These are phyloP conservation scores for Emergomyces africanus DNA, from an alignment of 2,329 filamentous ascomycete genomes.

Conservation along the genomic window DNA sequence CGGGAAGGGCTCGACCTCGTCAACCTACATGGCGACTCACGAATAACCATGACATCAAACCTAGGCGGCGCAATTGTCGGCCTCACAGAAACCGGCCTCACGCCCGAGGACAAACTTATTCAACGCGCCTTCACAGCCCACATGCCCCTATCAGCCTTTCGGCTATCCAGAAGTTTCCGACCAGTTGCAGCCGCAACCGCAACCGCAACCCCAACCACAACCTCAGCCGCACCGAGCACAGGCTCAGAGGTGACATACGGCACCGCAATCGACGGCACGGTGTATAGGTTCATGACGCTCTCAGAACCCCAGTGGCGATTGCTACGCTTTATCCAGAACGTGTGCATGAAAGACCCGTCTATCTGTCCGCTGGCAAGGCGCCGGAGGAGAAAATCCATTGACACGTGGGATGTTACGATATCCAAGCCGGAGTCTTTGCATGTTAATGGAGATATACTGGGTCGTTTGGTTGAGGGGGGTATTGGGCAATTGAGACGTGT, in stretches of 20 bases:
- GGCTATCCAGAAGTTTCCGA: constrained; percentile 12
- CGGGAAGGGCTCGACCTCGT: constrained; percentile 23
- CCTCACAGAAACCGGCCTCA: constrained; percentile 16
- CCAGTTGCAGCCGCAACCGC: constrained; percentile 2
- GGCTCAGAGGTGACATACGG: constrained; percentile 46
- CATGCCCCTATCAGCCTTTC: constrained; percentile 23
- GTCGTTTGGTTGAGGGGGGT: constrained; percentile 38
- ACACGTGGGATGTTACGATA: constrained; percentile 28
- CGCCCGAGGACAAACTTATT: constrained; percentile 20
- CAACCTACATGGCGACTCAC: constrained; percentile 27
- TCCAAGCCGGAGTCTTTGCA: constrained; percentile 43
- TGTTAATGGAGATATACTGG: constrained; percentile 54
- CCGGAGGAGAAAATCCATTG: constrained; percentile 15
- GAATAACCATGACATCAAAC: constrained; percentile 38
- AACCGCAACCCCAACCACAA: too few relatives aligned
- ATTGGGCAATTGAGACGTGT: constrained; percentile 19
- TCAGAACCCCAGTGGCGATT: constrained; percentile 50
- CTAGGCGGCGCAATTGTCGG: constrained; percentile 40
- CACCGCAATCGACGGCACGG: constrained; percentile 53
- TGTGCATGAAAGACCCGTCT: constrained; percentile 40
- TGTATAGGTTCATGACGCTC: constrained; percentile 58
- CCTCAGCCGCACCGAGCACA: not conserved
- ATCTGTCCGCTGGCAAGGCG: constrained; percentile 39
- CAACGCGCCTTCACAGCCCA: constrained; percentile 18
- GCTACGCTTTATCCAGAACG: constrained; percentile 59